Base-by-base conservation (phyloP, 106 monocot species). In the Phalaenopsis aphrodite region DNA sequence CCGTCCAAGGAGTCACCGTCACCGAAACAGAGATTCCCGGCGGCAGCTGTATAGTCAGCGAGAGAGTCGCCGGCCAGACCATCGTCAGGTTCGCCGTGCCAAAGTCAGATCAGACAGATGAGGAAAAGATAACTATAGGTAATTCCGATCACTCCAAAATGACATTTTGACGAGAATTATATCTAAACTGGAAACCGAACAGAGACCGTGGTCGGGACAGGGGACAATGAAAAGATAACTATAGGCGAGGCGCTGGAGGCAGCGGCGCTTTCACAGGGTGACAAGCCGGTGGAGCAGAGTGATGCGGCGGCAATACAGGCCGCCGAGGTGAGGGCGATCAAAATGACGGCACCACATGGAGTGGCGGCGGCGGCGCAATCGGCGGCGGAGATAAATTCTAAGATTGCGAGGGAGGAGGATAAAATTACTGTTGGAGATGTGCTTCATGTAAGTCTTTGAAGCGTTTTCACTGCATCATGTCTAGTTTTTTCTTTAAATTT, bases 171-270 rank as follows among this genome's bases (percentile, higher is more conserved):
- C 30, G 30, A 30, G 30, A 30, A 30, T 30, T 30, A 30, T 30
- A 30, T 30, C 30, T 30, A 30, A 30, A 30, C 30, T 30, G 30
- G 30, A 30, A 30, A 30, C 30, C 30, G 30, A 30, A 30, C 30
- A 30, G 30, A 30, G 30, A 30, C 30, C 30, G 30, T 30, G 30
- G 30, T 30, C 30, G 30, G 30, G 30, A 30, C 30, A 30, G 30
- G 0, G 30, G 30, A 30, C 30, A 30, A 30, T 30, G 30, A 30
- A 30, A 30, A 30, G 30, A 30, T 30, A 30, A 30, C 89, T 0
- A 81, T 90, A 8, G 93, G 95, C 2, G 90, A 95, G 43, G 93
- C 93, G 8, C 79, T 95, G 12, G 95, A 93, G 79, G 91, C 89
- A 2, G 77, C 89, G 0, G 90, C 77, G 3, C 5, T 85, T 41